These are phyloP conservation scores for Myrmaecium sp. DNA, from an alignment of 2,329 filamentous ascomycete genomes.

Conservation along the genomic window DNA sequence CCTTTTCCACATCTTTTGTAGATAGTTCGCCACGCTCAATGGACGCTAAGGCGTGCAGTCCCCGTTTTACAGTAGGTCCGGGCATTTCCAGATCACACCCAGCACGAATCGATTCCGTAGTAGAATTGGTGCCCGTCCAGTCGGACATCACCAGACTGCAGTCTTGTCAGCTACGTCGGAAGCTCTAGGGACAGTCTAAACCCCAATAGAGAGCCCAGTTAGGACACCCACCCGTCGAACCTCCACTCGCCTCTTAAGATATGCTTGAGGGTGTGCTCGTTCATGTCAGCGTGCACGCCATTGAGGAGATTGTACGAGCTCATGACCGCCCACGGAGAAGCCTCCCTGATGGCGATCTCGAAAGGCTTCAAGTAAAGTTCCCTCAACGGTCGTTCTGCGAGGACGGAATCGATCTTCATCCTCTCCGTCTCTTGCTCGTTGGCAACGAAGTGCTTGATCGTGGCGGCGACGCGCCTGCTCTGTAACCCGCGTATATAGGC, in stretches of 20 bases:
- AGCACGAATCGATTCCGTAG: slow-evolving; percentile 20
- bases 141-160: slow-evolving; percentile 24
- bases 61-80: slow-evolving; percentile 22
- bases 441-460: slow-evolving; percentile 63
- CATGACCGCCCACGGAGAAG: slow-evolving; percentile 52
- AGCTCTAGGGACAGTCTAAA: not conserved
- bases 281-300: slow-evolving; percentile 30
- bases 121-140: slow-evolving; percentile 24
- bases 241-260: slow-evolving; percentile 24
- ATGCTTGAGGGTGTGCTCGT: slow-evolving; percentile 24
- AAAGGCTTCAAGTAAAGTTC: slow-evolving; percentile 62
- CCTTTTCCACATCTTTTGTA: slow-evolving; percentile 31
- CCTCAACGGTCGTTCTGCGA: slow-evolving; percentile 47
- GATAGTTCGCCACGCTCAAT: slow-evolving; percentile 19
- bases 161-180: no score
- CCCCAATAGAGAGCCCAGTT: slow-evolving; percentile 1
- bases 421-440: slow-evolving; percentile 58
- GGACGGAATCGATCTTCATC: slow-evolving; percentile 44
- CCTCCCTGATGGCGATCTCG: slow-evolving; percentile 53
- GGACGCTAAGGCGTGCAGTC: slow-evolving; percentile 18
- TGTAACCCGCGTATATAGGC: slow-evolving; percentile 59
- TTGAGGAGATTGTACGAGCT: slow-evolving; percentile 52
- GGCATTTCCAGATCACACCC: slow-evolving; percentile 26
- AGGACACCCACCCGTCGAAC: slow-evolving; percentile 14
- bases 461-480: slow-evolving; percentile 55